Evolutionary conservation across 169 alveolate species (phyloP).

Genomic region (Plasmodium malariae): DNA sequence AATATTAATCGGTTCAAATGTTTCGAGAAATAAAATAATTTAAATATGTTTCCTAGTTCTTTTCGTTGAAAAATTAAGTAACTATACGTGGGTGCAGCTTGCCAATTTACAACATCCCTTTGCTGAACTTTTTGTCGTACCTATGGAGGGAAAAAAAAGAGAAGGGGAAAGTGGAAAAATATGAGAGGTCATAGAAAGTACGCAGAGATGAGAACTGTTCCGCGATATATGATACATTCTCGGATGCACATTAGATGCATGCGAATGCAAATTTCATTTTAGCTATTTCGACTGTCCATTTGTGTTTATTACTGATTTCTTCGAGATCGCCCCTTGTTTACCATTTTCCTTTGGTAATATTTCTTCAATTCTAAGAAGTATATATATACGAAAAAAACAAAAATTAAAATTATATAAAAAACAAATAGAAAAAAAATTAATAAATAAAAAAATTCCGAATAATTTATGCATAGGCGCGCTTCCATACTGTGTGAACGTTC

Average conservation of each 20-base stretch:
- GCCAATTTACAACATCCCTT: conserved; percentile 38
- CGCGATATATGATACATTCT: not conserved
- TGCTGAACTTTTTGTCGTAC: conserved; percentile 63
- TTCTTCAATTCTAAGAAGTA: conserved; percentile 32
- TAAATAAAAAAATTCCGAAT: no score
- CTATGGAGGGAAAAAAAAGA: not conserved
- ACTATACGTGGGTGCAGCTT: not conserved
- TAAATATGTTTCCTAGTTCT: conserved; percentile 11
- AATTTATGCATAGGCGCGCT: no score
- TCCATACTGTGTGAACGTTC: no score
- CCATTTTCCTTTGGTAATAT: conserved; percentile 31
- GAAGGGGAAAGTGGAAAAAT: not conserved
- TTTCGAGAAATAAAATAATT: conserved; percentile 5
- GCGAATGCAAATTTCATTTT: not conserved
- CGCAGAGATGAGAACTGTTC: not conserved
- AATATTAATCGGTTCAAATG: no score
- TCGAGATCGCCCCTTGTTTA: conserved; percentile 47
- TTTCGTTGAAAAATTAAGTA: conserved; percentile 4
- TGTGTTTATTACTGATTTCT: conserved; percentile 33
- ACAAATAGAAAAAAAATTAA: no score
- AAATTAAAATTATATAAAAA: no score
- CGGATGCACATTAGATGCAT: not conserved
- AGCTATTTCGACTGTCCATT: not conserved
- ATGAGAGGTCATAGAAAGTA: not conserved
- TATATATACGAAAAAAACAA: not conserved